phyloP scores from a whole-genome alignment of 179 eudicot genomes.

The Carnegiea gigantea region DNA sequence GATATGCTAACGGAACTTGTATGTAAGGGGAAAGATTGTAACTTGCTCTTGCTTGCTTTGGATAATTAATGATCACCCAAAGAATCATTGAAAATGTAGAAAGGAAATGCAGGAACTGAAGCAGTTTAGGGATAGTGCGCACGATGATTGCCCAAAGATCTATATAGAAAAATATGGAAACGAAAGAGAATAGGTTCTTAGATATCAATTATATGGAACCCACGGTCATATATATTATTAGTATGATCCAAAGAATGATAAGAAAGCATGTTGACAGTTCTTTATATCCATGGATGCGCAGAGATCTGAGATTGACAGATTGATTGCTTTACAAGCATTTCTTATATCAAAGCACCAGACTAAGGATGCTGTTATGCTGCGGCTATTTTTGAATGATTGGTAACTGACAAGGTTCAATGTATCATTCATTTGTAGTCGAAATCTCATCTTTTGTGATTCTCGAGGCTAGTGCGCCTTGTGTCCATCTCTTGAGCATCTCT shows the following conservation, averaged over 20 bases:
- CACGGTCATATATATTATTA: slow-evolving; percentile 17
- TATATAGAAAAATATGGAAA: too few species aligned
- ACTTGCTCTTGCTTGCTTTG: not conserved
- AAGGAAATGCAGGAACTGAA: not conserved
- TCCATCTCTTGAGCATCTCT: slow-evolving; percentile 43
- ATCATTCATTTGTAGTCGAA: not conserved
- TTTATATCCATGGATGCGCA: not conserved
- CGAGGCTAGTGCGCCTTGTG: slow-evolving; percentile 27
- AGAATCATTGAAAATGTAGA: not conserved
- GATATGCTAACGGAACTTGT: too few species aligned
- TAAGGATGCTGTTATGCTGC: slow-evolving; percentile 3
- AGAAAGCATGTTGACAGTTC: not conserved
- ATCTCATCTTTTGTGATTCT: slow-evolving; percentile 20
- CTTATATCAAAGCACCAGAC: slow-evolving; percentile 2
- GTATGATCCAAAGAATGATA: slow-evolving; percentile 14
- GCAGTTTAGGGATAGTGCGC: too few species aligned
- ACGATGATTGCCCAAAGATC: too few species aligned
- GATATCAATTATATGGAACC: not conserved
- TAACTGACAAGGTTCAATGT: slow-evolving; percentile 12
- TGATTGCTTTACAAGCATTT: slow-evolving; percentile 10
- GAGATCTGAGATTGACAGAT: not conserved
- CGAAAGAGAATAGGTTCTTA: too few species aligned
- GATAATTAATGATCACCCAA: not conserved
- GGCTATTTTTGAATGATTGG: slow-evolving; percentile 1
- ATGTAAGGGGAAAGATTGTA: not conserved